A percentile compares a stretch with the other conserved stretches of the same genome.
phyloP scores from a whole-genome alignment of 2,329 filamentous ascomycete genomes.

The Lecanicillium sp. region DNA sequence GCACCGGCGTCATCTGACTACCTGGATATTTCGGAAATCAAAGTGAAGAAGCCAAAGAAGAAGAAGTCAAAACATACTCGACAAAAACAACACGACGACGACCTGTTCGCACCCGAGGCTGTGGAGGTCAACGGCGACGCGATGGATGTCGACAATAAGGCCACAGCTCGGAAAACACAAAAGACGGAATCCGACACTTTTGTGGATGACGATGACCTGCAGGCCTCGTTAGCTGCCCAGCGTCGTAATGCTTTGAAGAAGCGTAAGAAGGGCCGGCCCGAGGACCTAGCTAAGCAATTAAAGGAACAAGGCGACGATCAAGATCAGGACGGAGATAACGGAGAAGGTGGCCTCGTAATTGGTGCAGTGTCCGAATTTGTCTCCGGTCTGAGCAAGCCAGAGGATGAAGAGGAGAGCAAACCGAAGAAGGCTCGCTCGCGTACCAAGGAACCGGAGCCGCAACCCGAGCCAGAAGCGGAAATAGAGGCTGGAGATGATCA shows the following conservation, averaged over 20 bases:
- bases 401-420: conserved; percentile 47
- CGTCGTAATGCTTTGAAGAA: conserved; percentile 81
- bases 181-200: conserved; percentile 61
- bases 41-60: conserved; percentile 92
- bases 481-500: conserved; percentile 27
- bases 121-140: conserved; percentile 31
- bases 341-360: conserved; percentile 66
- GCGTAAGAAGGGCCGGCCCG: conserved; percentile 76
- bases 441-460: conserved; percentile 26
- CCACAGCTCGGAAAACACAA: conserved; percentile 48
- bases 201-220: conserved; percentile 87
- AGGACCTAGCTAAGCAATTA: conserved; percentile 79
- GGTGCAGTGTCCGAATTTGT: conserved; percentile 96
- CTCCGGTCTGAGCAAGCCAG: conserved; percentile 68
- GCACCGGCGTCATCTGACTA: conserved; percentile 65
- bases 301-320: conserved; percentile 54
- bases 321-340: conserved; percentile 32
- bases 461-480: conserved; percentile 4
- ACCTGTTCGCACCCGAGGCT: conserved; percentile 41
- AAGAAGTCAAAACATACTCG: conserved; percentile 73
- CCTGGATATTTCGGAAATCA: conserved; percentile 75
- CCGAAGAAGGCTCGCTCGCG: conserved; percentile 30
- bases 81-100: conserved; percentile 58
- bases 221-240: conserved; percentile 77
- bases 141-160: conserved; percentile 73